Conservation (phyloP, 2,329 filamentous ascomycete genomes). For the Annulohypoxylon truncatum region DNA sequence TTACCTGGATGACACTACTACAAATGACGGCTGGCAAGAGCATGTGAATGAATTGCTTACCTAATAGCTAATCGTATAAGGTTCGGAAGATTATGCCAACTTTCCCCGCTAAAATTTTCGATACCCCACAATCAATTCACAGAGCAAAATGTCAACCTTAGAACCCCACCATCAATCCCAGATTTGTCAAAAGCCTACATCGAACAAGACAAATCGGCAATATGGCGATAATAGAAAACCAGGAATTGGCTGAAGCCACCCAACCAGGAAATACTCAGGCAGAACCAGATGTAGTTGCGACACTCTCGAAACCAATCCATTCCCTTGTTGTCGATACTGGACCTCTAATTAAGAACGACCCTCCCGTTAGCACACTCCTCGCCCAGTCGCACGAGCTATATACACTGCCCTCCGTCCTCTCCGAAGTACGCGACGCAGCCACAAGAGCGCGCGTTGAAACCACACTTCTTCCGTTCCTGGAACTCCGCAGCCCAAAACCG, state of each 20-base stretch:
- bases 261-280: background rate
- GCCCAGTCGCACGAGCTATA: constrained; percentile 80
- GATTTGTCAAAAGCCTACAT: background rate
- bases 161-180: constrained; percentile 35
- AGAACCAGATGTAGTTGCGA: constrained; percentile 8
- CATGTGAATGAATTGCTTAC: background rate
- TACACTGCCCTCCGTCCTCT: constrained; percentile 86
- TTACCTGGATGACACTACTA: too few relatives aligned
- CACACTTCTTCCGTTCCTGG: constrained; percentile 86
- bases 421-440: constrained; percentile 87
- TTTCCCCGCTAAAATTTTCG: constrained; percentile 46
- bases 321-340: constrained; percentile 90
- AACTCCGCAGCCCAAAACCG: constrained; percentile 76
- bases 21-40: too few relatives aligned
- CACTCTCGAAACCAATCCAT: constrained; percentile 74
- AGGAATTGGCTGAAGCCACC: background rate
- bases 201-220: background rate
- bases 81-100: constrained; percentile 37
- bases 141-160: constrained; percentile 29
- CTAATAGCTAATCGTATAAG: background rate
- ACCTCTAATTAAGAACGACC: constrained; percentile 93
- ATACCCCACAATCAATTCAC: constrained; percentile 42
- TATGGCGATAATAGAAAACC: constrained; percentile 32
- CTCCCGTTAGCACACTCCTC: constrained; percentile 83
- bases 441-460: constrained; percentile 86